Percentiles rank a stretch among this genome's conserved stretches.
Conservation (phyloP, 192 early-diverging fungal species). For the Coemansia sp. region DNA sequence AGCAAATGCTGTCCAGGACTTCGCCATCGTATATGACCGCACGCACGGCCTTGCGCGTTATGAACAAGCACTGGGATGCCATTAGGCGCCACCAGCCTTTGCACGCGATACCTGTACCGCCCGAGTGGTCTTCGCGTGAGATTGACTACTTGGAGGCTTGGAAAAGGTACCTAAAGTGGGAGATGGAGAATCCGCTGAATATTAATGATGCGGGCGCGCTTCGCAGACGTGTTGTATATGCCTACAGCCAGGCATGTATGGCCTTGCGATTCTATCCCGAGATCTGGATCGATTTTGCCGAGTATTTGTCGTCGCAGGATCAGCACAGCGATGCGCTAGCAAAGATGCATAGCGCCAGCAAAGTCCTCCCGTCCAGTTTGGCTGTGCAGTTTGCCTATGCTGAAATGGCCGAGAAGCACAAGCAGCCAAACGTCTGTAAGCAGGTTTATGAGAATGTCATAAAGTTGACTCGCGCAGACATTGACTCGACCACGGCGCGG, state of each 20-base stretch:
- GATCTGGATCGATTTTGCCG: slow-evolving; percentile 69
- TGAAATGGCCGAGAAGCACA: slow-evolving; percentile 67
- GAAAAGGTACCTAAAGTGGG: slow-evolving; percentile 93
- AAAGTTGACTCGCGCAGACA: slow-evolving; percentile 14
- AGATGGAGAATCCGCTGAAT: slow-evolving; percentile 81
- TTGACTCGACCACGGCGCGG: slow-evolving; percentile 20
- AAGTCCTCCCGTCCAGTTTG: slow-evolving; percentile 53
- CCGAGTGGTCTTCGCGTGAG: slow-evolving; percentile 82
- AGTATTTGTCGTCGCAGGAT: slow-evolving; percentile 29
- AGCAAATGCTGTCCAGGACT: slow-evolving; percentile 83
- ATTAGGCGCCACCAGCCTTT: slow-evolving; percentile 66
- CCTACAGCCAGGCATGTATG: slow-evolving; percentile 85
- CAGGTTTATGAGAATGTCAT: slow-evolving; percentile 59
- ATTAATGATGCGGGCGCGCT: slow-evolving; percentile 60
- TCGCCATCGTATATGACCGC: slow-evolving; percentile 95
- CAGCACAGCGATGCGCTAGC: slow-evolving; percentile 30
- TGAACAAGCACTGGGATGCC: slow-evolving; percentile 74
- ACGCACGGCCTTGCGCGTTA: slow-evolving; percentile 80
- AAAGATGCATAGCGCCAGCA: slow-evolving; percentile 37
- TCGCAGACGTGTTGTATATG: slow-evolving; percentile 74
- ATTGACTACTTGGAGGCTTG: slow-evolving; percentile 64
- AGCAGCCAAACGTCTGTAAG: slow-evolving; percentile 60
- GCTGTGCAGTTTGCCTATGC: slow-evolving; percentile 76
- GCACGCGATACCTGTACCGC: slow-evolving; percentile 69
- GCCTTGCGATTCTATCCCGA: slow-evolving; percentile 87